Conservation (phyloP, 73 alveolate species). For the Tetrahymena malaccensis region DNA sequence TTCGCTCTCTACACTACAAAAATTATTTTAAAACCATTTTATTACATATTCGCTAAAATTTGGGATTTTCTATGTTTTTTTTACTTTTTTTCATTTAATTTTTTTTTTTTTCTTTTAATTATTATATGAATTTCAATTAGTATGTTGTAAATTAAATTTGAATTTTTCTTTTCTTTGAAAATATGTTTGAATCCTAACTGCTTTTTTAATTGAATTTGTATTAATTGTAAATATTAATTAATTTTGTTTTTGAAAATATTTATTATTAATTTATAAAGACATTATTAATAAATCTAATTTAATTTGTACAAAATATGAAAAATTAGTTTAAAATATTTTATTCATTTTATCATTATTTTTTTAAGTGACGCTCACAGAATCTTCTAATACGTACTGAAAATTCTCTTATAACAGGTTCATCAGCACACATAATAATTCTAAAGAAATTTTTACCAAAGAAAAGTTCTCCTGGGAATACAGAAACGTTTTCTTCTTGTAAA, state of each 20-base stretch:
- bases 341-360: background rate
- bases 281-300: too few species aligned
- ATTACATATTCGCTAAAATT: background rate
- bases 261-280: too few species aligned
- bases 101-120: background rate
- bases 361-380: slow-evolving; percentile 2
- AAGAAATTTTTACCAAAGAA: slow-evolving; percentile 30
- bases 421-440: slow-evolving; percentile 33
- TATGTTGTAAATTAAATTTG: background rate
- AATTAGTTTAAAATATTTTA: background rate
- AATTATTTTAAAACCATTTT: background rate
- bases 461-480: slow-evolving; percentile 38
- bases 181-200: background rate
- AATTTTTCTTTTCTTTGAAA: background rate
- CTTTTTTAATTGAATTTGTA: background rate
- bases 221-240: background rate
- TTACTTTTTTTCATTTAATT: background rate
- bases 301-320: too few species aligned
- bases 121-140: background rate
- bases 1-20: background rate
- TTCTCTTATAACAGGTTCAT: slow-evolving; percentile 1
- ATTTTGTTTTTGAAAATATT: background rate
- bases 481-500: slow-evolving; percentile 15
- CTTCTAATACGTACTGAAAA: slow-evolving; percentile 22
- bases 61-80: background rate